These are phyloP conservation scores for Acanthamoeba sp. DNA, from an alignment of 208 protist species.

Conservation along the genomic window DNA sequence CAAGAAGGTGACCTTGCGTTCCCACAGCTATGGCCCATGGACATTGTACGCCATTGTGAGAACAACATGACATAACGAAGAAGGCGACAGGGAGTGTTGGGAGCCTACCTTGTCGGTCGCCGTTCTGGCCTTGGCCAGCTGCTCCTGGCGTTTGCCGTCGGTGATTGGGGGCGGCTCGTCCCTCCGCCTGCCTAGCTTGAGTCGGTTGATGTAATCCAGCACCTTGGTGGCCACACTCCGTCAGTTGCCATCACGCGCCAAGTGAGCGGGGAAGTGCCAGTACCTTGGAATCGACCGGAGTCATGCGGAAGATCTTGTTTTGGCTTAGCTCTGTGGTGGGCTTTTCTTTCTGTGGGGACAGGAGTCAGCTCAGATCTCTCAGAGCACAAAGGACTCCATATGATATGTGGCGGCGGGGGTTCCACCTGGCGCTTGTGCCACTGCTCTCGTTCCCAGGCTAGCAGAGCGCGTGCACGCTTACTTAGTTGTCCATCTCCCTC, in stretches of 20 bases:
- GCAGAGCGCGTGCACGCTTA: not conserved
- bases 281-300: not conserved
- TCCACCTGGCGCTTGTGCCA: not conserved
- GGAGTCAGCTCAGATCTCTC: too few species aligned
- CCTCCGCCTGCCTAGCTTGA: not conserved
- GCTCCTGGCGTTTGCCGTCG: conserved; percentile 12
- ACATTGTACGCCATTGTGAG: too few species aligned
- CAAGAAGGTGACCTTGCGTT: conserved; percentile 18
- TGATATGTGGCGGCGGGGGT: not conserved
- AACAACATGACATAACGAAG: too few species aligned
- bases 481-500: not conserved
- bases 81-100: too few species aligned
- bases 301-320: conserved; percentile 28
- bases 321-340: not conserved
- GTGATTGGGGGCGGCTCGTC: not conserved
- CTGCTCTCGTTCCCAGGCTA: conserved; percentile 3
- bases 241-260: not conserved
- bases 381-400: not conserved
- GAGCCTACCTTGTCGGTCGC: not conserved
- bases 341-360: not conserved
- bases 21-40: not conserved
- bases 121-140: not conserved
- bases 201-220: not conserved
- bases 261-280: not conserved
- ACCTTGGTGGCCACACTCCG: not conserved